phyloP scores from a whole-genome alignment of 352 stramenopile species.

The Globisporangium spiculum region DNA sequence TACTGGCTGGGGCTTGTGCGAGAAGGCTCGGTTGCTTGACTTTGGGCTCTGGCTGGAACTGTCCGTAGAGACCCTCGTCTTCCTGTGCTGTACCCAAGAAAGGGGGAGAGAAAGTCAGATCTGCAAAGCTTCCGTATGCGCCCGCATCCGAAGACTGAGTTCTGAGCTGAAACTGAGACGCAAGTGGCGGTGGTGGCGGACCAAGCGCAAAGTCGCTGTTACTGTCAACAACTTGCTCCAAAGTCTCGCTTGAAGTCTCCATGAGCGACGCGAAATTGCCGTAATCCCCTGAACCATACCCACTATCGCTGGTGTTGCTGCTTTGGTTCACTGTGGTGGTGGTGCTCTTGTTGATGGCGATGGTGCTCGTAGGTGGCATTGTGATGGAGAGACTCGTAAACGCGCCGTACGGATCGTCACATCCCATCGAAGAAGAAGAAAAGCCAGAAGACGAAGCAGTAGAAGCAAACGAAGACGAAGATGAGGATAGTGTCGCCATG shows the following conservation, averaged over 20 bases:
- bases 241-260: background rate
- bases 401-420: slow-evolving; percentile 24
- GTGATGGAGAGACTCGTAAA: slow-evolving; percentile 23
- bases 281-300: slow-evolving; percentile 27
- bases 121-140: slow-evolving; percentile 38
- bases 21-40: slow-evolving; percentile 2
- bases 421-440: background rate
- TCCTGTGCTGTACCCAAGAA: background rate
- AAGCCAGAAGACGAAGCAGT: background rate
- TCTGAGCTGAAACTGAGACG: slow-evolving; percentile 5
- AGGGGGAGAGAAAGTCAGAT: slow-evolving; percentile 18
- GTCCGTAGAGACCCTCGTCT: slow-evolving; percentile 14
- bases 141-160: slow-evolving; percentile 5
- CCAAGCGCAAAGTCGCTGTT: slow-evolving; percentile 20
- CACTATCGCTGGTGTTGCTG: background rate
- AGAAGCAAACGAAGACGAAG: slow-evolving; percentile 1
- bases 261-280: slow-evolving; percentile 39
- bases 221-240: background rate
- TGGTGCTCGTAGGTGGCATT: background rate
- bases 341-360: background rate
- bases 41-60: slow-evolving; percentile 19
- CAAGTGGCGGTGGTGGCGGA: slow-evolving; percentile 19
- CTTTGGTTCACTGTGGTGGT: background rate
- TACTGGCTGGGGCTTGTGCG: background rate
- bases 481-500: background rate